These are phyloP conservation scores for Penicillium sumatraense DNA, from an alignment of 2,329 filamentous ascomycete genomes.

Conservation along the genomic window DNA sequence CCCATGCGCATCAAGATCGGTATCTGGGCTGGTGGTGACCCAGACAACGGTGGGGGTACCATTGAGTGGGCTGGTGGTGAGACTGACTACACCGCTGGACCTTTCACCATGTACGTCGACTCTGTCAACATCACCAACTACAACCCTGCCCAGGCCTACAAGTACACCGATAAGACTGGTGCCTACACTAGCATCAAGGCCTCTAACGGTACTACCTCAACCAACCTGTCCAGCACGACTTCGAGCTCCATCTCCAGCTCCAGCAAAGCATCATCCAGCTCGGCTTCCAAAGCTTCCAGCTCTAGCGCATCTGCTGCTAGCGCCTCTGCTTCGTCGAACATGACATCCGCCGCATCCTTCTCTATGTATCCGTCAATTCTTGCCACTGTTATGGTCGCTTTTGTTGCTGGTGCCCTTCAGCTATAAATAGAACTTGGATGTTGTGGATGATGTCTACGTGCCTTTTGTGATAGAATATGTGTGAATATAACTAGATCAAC, in stretches of 20 bases:
- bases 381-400: background rate
- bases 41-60: slow-evolving; percentile 50
- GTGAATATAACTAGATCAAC: slow-evolving; percentile 6
- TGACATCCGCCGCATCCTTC: slow-evolving; percentile 21
- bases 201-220: slow-evolving; percentile 10
- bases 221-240: background rate
- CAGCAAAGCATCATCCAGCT: slow-evolving; percentile 13
- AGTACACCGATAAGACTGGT: slow-evolving; percentile 66
- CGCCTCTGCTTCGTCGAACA: slow-evolving; percentile 35
- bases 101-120: slow-evolving; percentile 77
- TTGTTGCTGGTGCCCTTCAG: slow-evolving; percentile 8
- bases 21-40: slow-evolving; percentile 68
- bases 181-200: slow-evolving; percentile 66
- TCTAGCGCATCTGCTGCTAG: slow-evolving; percentile 11
- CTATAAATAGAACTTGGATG: slow-evolving; percentile 2
- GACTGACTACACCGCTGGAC: slow-evolving; percentile 68
- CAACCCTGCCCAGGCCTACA: slow-evolving; percentile 66
- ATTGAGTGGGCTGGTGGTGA: slow-evolving; percentile 72
- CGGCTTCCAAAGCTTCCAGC: slow-evolving; percentile 2
- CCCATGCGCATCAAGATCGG: slow-evolving; percentile 74
- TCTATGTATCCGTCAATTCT: slow-evolving; percentile 9
- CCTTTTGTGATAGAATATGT: background rate
- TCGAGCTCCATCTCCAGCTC: slow-evolving; percentile 9
- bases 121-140: slow-evolving; percentile 61
- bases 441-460: background rate